A percentile compares a stretch with the other conserved stretches of the same genome.
phyloP scores from a whole-genome alignment of 108 stramenopile species.

The Thalassiosira profunda region DNA sequence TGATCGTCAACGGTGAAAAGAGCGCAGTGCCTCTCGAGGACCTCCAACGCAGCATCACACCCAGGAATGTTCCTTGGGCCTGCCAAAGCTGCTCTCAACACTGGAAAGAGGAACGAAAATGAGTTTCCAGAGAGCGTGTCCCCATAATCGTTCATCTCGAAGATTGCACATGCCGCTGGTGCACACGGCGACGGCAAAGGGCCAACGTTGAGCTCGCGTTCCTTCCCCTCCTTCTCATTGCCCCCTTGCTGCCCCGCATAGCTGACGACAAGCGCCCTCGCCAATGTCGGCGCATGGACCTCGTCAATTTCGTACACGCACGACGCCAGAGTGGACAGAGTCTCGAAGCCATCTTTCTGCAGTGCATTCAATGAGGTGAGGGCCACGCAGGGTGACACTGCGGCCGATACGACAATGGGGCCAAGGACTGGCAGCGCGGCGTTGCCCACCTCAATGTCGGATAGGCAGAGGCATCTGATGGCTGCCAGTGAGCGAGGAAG shows the following conservation, averaged over 20 bases:
- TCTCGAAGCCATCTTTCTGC: constrained; percentile 46
- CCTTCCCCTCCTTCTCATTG: not conserved
- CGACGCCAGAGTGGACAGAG: constrained; percentile 66
- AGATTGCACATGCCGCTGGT: constrained; percentile 69
- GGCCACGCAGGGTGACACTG: constrained; percentile 60
- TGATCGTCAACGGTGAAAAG: constrained; percentile 65
- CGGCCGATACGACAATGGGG: constrained; percentile 45
- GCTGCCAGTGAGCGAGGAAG: constrained; percentile 55
- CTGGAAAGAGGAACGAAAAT: constrained; percentile 86
- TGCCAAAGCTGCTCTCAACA: constrained; percentile 74
- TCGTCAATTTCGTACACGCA: constrained; percentile 93
- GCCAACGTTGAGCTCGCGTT: constrained; percentile 9
- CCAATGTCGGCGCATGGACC: constrained; percentile 64
- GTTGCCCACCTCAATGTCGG: constrained; percentile 92
- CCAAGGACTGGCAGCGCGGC: constrained; percentile 62
- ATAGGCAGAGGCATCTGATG: constrained; percentile 58
- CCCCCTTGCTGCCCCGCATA: constrained; percentile 26
- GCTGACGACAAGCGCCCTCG: constrained; percentile 64
- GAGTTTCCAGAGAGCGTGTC: constrained; percentile 82
- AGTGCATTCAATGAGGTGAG: constrained; percentile 30
- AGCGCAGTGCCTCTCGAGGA: constrained; percentile 75
- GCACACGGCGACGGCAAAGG: constrained; percentile 84
- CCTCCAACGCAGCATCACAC: constrained; percentile 79
- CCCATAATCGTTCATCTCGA: constrained; percentile 84
- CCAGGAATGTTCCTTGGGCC: constrained; percentile 85